A percentile compares a stretch with the other conserved stretches of the same genome.
phyloP scores from a whole-genome alignment of 2,329 filamentous ascomycete species.

The Fusarium oxysporum region DNA sequence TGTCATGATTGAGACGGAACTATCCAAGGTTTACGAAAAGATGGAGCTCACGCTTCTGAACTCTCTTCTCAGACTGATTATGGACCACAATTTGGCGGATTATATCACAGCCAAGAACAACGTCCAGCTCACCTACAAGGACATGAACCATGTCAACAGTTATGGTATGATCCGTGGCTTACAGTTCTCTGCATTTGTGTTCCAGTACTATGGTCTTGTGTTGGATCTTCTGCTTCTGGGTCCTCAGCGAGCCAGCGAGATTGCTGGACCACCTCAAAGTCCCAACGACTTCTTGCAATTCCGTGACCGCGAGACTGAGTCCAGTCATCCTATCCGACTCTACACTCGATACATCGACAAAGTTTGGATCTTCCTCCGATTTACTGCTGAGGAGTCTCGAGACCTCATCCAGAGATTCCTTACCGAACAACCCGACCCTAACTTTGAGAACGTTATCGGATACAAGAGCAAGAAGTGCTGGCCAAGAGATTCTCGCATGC shows the following conservation, averaged over 20 bases:
- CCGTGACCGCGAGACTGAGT: slow-evolving; percentile 91
- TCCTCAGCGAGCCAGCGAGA: slow-evolving; percentile 95
- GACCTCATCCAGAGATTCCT: slow-evolving; percentile 97
- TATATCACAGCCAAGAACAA: slow-evolving; percentile 99
- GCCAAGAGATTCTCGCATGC: slow-evolving; percentile 97
- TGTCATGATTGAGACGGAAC: slow-evolving; percentile 96
- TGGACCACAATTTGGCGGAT: slow-evolving; percentile 99
- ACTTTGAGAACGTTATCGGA: slow-evolving; percentile 99
- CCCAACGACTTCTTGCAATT: slow-evolving; percentile 99
- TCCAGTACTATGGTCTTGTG: slow-evolving; percentile 98
- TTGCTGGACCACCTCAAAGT: slow-evolving; percentile 91
- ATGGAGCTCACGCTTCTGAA: slow-evolving; percentile 97
- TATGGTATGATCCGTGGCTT: slow-evolving; percentile 98
- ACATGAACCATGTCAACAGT: slow-evolving; percentile 99
- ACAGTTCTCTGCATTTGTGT: slow-evolving; percentile 98
- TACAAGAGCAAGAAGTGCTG: slow-evolving; percentile 99
- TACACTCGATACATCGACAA: slow-evolving; percentile 98
- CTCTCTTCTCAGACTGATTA: slow-evolving; percentile 90
- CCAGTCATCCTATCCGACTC: slow-evolving; percentile 93
- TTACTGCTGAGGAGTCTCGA: slow-evolving; percentile 91
- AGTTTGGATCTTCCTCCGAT: slow-evolving; percentile 98
- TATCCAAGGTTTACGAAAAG: slow-evolving; percentile 99
- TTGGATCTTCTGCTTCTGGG: slow-evolving; percentile 93
- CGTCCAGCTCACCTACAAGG: slow-evolving; percentile 98
- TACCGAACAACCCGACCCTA: slow-evolving; percentile 97